Base-by-base conservation (phyloP, 2,329 filamentous ascomycete species). In the Beauveria rudraprayagi region DNA sequence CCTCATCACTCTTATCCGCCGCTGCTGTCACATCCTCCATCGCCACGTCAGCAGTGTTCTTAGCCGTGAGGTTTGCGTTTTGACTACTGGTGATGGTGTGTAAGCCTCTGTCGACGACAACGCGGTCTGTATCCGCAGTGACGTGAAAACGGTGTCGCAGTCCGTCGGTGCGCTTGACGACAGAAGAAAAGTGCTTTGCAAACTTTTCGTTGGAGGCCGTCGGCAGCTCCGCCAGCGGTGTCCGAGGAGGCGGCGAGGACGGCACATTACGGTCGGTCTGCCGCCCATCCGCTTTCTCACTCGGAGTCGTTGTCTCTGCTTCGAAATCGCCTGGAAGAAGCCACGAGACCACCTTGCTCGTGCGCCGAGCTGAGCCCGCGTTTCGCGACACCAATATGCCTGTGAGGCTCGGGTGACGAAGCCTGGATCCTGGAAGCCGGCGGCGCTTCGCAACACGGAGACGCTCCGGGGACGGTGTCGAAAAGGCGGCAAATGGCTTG, bases 401-500 rank as follows among this genome's bases (percentile, higher is more conserved):
- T 28, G 73, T 75, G 9, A 71, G 73, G 60, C 69, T 70, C 1
- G 72, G 68, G 5, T 71, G 67, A 24, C 65, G 68, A 19, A 65
- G 65, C 9, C 62, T 63, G 5, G 66, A 66, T 62, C 62, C 65
- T 44, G 63, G 67, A 22, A 65, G 66, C n/a, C 50, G 58, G 46
- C 43, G 56, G 17, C 59, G 64, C 7, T 44, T 59, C 63, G 61
- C 50, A 28, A 63, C 65, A 30, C 66, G 63, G 16, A 64, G 65
- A n/a, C 66, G 71, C 46, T 76, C 72, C 1, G 81, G 78, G 0
- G 80, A 81, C 1, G 79, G 77, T 0, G 78, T 78, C 66, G 80
- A 77, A 66, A 83, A 83, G 1, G 77, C 76, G 1, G 78, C 75
- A 66, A 84, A 83, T 0, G 80, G 76, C 63, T 79, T 81, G 65